These are phyloP conservation scores for Coleophoma cylindrospora DNA, from an alignment of 2,329 filamentous ascomycete genomes.

Conservation along the genomic window DNA sequence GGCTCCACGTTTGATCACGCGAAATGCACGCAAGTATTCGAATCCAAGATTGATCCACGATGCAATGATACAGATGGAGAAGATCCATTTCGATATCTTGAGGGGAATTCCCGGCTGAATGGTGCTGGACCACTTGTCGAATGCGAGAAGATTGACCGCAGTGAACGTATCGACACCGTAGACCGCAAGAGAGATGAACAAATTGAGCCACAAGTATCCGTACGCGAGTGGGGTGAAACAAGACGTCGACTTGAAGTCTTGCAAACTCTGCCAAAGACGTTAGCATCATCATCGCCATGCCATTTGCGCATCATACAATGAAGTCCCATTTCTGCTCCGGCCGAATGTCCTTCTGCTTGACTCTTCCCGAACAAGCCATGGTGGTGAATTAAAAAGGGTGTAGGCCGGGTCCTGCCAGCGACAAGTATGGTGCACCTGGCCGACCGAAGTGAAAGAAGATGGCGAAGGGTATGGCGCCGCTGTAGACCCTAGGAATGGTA, in stretches of 20 bases:
- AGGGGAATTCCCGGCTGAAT: slow-evolving; percentile 76
- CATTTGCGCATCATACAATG: slow-evolving; percentile 56
- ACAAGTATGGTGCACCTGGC: slow-evolving; percentile 12
- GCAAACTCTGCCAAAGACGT: slow-evolving; percentile 37
- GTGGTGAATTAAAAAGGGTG: slow-evolving; percentile 21
- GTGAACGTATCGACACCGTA: slow-evolving; percentile 92
- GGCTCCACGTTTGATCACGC: slow-evolving; percentile 78
- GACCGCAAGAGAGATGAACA: slow-evolving; percentile 74
- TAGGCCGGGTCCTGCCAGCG: slow-evolving; percentile 14
- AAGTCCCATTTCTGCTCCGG: slow-evolving; percentile 94
- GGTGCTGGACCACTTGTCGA: slow-evolving; percentile 82
- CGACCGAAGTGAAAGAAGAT: slow-evolving; percentile 4
- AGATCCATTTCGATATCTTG: slow-evolving; percentile 87
- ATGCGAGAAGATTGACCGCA: slow-evolving; percentile 82
- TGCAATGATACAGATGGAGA: slow-evolving; percentile 84
- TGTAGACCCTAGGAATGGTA: slow-evolving; percentile 7
- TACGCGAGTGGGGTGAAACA: slow-evolving; percentile 78
- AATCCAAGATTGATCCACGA: slow-evolving; percentile 79
- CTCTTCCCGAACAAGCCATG: slow-evolving; percentile 64
- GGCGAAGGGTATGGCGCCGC: slow-evolving; percentile 5
- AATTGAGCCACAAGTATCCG: slow-evolving; percentile 75
- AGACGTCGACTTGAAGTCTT: slow-evolving; percentile 82
- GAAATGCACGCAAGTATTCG: slow-evolving; percentile 73
- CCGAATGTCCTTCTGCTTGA: slow-evolving; percentile 59
- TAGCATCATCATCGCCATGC: background rate